A percentile compares a stretch with the other conserved stretches of the same genome.
Evolutionary conservation across 2,329 filamentous ascomycete genomes (phyloP).

Genomic region (Aspergillus floridensis): DNA sequence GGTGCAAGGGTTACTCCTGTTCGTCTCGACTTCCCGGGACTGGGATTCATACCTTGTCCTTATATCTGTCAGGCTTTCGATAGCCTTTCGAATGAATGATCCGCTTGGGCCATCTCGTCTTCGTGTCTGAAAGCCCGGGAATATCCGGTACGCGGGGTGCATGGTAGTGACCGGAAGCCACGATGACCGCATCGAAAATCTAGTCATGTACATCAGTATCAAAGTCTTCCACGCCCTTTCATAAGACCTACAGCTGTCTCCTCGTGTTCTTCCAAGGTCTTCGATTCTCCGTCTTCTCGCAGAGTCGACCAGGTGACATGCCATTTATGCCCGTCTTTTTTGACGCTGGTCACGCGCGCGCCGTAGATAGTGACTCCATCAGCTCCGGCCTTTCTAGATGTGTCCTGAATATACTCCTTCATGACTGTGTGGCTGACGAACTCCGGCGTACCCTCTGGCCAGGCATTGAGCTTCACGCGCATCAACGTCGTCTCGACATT

Average conservation of each 20-base stretch:
- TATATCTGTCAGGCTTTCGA: slow-evolving; percentile 46
- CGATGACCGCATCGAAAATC: slow-evolving; percentile 51
- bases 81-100: slow-evolving; percentile 55
- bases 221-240: too few relatives aligned
- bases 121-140: slow-evolving; percentile 48
- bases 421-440: slow-evolving; percentile 58
- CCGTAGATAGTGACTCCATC: slow-evolving; percentile 53
- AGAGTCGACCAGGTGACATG: slow-evolving; percentile 51
- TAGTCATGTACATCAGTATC: neutral
- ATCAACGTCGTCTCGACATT: slow-evolving; percentile 55
- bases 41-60: slow-evolving; percentile 50
- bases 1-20: neutral
- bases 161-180: slow-evolving; percentile 57
- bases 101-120: slow-evolving; percentile 44
- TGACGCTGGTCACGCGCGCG: slow-evolving; percentile 56
- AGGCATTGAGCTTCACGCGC: slow-evolving; percentile 50
- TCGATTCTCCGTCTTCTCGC: slow-evolving; percentile 9
- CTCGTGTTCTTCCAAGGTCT: slow-evolving; percentile 7
- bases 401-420: slow-evolving; percentile 61
- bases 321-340: slow-evolving; percentile 53
- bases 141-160: slow-evolving; percentile 51
- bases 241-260: slow-evolving; percentile 9
- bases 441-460: slow-evolving; percentile 60
- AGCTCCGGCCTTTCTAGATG: slow-evolving; percentile 52
- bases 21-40: neutral